Evolutionary conservation across 257 asterid species (phyloP), one percentile per base, ranked within the genome.

Genomic region (Gentiana straminea): DNA sequence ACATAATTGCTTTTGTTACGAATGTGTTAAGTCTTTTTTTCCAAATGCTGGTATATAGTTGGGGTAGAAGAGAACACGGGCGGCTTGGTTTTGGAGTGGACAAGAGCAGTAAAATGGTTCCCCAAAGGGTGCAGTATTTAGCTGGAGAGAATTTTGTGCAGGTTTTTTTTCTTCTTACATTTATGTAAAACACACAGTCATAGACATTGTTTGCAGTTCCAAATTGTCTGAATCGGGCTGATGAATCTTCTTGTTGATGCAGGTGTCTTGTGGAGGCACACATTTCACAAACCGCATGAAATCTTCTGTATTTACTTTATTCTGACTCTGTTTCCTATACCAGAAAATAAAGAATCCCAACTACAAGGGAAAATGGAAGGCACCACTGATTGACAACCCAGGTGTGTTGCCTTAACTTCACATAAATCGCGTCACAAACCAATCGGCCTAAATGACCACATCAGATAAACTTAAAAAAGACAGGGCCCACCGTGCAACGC

Each of bases 21-120:
- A 33, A 52, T 36, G 4, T 51, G 37, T 43, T 51, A 53, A 8
- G 43, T 65, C 48, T 55, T 33, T 15, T 64, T 35, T 69, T 46
- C 24, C 24, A 24, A 49, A 54, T 68, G 51, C 73, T 87, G 98
- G 98, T 92, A 49, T 85, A 83, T 68, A 94, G 94, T 45, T 92
- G 98, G 98, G 98, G 98, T 55, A 81, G 98, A 80, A 97, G 98
- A 41, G 98, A 92, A 76, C 98, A 92, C 41, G 97, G 98, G 46
- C 85, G 97, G 76, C 97, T 92, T 65, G 98, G 98, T 34, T 92
- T 92, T 55, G 98, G 98, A 69, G 97, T 85, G 71, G 98, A 88
- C 84, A 85, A 92, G 77, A 85, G 94, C 89, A 88, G 98, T 80
- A 88, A 92, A 81, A 92, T 92, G 98, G 93, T 92, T 70, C 95